These are phyloP conservation scores for Ustulina deusta DNA, from an alignment of 2,329 filamentous ascomycete species.

Conservation along the genomic window DNA sequence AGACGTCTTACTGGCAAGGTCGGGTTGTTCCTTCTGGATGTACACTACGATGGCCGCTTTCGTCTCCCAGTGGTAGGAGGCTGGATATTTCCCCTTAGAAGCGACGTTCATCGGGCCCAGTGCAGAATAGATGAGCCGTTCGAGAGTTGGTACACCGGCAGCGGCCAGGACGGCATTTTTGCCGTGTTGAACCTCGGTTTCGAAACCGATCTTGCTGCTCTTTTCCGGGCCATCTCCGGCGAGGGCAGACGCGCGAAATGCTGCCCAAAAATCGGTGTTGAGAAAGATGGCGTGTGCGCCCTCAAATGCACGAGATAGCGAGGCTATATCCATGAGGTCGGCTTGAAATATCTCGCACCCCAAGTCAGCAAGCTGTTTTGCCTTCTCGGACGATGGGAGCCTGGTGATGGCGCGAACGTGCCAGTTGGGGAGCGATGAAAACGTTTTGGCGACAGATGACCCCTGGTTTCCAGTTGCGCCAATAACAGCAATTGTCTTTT, in stretches of 20 bases:
- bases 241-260: slow-evolving; percentile 23
- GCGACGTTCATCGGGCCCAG: slow-evolving; percentile 40
- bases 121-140: slow-evolving; percentile 46
- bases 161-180: slow-evolving; percentile 50
- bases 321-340: slow-evolving; percentile 32
- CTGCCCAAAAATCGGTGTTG: slow-evolving; percentile 42
- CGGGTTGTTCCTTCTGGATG: slow-evolving; percentile 44
- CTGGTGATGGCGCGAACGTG: slow-evolving; percentile 41
- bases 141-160: slow-evolving; percentile 47
- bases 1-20: slow-evolving; percentile 49
- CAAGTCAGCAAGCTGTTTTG: slow-evolving; percentile 28
- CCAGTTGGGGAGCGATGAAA: slow-evolving; percentile 36
- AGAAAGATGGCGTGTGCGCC: slow-evolving; percentile 43
- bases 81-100: slow-evolving; percentile 44
- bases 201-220: slow-evolving; percentile 26
- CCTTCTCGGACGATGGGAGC: slow-evolving; percentile 28
- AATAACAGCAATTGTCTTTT: slow-evolving; percentile 40
- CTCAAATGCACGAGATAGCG: slow-evolving; percentile 37
- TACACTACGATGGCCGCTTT: slow-evolving; percentile 49
- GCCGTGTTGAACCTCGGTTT: slow-evolving; percentile 40
- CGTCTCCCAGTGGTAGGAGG: slow-evolving; percentile 50
- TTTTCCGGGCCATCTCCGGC: slow-evolving; percentile 28
- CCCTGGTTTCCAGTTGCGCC: slow-evolving; percentile 45
- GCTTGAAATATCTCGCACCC: slow-evolving; percentile 40
- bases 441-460: slow-evolving; percentile 38